phyloP scores from a whole-genome alignment of 306 rosid genomes.

The Sesbania bispinosa region DNA sequence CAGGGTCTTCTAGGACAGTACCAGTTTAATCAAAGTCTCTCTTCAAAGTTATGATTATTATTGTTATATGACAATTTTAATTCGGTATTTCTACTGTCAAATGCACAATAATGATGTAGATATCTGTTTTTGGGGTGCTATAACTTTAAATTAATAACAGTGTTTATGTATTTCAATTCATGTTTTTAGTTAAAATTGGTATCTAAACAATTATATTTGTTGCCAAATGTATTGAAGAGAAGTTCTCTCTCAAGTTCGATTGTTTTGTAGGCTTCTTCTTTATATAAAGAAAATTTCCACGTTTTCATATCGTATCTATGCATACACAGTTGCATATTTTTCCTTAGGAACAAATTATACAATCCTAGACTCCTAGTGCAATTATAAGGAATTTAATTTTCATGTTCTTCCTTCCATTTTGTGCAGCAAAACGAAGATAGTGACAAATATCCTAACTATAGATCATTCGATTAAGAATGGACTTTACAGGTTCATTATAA shows the following conservation, averaged over 20 bases:
- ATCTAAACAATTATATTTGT: not conserved
- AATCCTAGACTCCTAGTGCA: too few species aligned
- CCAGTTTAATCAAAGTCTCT: constrained; percentile 38
- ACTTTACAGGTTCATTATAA: not conserved
- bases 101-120: constrained; percentile 7
- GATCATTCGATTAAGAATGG: not conserved
- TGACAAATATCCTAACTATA: not conserved
- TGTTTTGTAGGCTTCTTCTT: not conserved
- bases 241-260: not conserved
- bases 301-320: not conserved
- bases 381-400: too few species aligned
- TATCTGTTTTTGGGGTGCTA: not conserved
- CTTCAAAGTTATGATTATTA: not conserved
- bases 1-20: constrained; percentile 33
- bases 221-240: not conserved
- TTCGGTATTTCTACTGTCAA: not conserved
- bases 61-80: not conserved
- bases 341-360: not conserved
- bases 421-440: too few species aligned
- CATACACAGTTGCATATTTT: not conserved
- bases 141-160: not conserved
- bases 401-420: too few species aligned
- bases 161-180: not conserved
- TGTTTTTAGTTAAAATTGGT: not conserved
- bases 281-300: not conserved